Percentiles rank a stretch among this genome's conserved stretches.
phyloP scores from a whole-genome alignment of 1,139 yeast species.

The Yamadazyma mexicana region DNA sequence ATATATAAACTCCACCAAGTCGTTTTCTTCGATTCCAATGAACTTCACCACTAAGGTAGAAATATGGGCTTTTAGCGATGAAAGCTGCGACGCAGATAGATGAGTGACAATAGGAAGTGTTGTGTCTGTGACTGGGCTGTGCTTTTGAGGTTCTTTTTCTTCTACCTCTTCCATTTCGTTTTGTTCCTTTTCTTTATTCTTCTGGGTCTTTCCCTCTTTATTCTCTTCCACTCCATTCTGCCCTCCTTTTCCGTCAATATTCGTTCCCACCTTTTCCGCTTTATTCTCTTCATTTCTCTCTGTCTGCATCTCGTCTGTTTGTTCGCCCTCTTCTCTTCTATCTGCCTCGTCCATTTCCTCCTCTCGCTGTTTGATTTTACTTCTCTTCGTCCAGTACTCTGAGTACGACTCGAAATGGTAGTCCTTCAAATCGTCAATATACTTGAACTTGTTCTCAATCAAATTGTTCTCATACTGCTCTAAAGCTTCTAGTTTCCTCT shows the following conservation, averaged over 20 bases:
- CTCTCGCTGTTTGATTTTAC: slow-evolving; percentile 7
- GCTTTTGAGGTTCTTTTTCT: slow-evolving; percentile 1
- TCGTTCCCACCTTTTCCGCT: too few species aligned
- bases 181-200: neutral
- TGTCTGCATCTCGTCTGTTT: too few species aligned
- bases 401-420: slow-evolving; percentile 4
- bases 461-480: slow-evolving; percentile 33
- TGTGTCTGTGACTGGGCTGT: too few species aligned
- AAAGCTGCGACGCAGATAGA: slow-evolving; percentile 7
- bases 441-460: slow-evolving; percentile 36
- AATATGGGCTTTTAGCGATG: slow-evolving; percentile 31
- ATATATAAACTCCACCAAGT: slow-evolving; percentile 44
- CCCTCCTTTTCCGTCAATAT: slow-evolving; percentile 6
- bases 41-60: slow-evolving; percentile 48
- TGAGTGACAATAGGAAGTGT: slow-evolving; percentile 3
- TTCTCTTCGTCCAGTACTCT: slow-evolving; percentile 6
- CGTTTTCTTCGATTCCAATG: slow-evolving; percentile 53
- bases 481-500: slow-evolving; percentile 19
- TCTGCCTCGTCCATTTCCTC: slow-evolving; percentile 23
- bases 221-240: neutral
- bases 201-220: too few species aligned
- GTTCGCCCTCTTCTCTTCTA: slow-evolving; percentile 2
- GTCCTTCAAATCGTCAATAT: slow-evolving; percentile 34
- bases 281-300: neutral
- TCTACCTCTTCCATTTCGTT: neutral